Percentiles rank a stretch among this genome's conserved stretches.
Conservation (phyloP, 352 stramenopile species). For the Pseudoperonospora humuli region DNA sequence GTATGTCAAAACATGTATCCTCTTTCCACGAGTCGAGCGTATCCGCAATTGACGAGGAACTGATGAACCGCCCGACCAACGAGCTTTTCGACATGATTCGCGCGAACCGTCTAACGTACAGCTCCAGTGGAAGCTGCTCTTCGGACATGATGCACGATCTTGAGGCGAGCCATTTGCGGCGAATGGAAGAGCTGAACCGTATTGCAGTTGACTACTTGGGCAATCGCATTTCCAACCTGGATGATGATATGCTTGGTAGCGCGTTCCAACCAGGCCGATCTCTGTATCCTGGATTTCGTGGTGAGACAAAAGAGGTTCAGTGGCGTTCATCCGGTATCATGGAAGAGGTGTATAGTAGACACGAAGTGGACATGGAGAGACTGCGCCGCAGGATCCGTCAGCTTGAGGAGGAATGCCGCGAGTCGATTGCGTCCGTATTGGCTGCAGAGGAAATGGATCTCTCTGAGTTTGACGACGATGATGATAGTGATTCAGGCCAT, state of each 20-base stretch:
- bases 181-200: constrained; percentile 49
- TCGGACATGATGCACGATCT: constrained; percentile 34
- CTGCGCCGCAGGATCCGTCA: constrained; percentile 33
- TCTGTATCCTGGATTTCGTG: constrained; percentile 8
- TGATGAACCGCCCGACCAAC: constrained; percentile 40
- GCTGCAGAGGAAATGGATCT: constrained; percentile 40
- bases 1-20: constrained; percentile 13
- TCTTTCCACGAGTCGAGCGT: constrained; percentile 19
- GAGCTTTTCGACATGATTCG: constrained; percentile 42
- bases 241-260: constrained; percentile 24
- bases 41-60: constrained; percentile 36
- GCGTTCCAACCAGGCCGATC: constrained; percentile 14
- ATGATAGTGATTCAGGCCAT: constrained; percentile 5
- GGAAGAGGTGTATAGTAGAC: constrained; percentile 34
- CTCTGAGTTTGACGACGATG: constrained; percentile 29
- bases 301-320: constrained; percentile 16
- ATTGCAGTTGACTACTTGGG: constrained; percentile 43
- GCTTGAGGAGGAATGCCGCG: constrained; percentile 47
- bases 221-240: constrained; percentile 35
- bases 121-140: constrained; percentile 13
- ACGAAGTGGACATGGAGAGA: constrained; percentile 39
- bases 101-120: constrained; percentile 18
- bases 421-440: constrained; percentile 47
- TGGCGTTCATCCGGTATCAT: constrained; percentile 43
- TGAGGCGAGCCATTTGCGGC: constrained; percentile 35